A percentile compares a stretch with the other conserved stretches of the same genome.
These are phyloP conservation scores for Epichloe baconii DNA, from an alignment of 2,329 filamentous ascomycete species.

Conservation along the genomic window DNA sequence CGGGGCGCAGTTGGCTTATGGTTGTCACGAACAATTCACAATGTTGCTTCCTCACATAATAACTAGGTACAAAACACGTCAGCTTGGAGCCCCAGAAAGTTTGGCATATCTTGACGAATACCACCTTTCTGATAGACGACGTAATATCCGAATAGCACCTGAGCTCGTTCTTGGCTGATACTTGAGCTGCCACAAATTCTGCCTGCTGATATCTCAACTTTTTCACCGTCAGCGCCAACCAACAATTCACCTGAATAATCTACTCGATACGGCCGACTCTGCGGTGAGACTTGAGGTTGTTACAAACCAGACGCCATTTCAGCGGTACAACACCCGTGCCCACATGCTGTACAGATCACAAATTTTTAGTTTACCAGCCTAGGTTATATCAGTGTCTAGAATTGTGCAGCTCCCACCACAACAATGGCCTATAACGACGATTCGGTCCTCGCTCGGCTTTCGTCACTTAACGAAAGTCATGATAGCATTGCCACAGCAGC, in stretches of 20 bases:
- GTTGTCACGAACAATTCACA: background rate
- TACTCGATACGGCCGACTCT: background rate
- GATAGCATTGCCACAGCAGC: conserved; percentile 93
- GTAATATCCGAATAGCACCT: background rate
- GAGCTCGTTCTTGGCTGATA: background rate
- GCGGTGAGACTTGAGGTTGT: background rate
- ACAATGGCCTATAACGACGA: conserved; percentile 91
- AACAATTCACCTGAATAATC: background rate
- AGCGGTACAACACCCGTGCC: background rate
- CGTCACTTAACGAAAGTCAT: conserved; percentile 90
- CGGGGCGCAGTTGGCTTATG: background rate
- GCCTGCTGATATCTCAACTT: background rate
- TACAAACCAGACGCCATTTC: background rate
- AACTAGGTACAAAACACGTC: background rate
- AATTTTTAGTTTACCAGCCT: background rate
- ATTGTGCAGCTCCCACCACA: background rate
- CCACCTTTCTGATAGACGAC: background rate
- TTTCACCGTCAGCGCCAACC: background rate
- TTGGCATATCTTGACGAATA: background rate
- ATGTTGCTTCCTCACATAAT: background rate
- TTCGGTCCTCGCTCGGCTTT: conserved; percentile 86
- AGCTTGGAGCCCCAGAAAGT: background rate
- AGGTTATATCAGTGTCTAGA: background rate
- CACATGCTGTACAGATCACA: background rate
- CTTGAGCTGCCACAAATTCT: background rate